Evolutionary conservation across 2,329 filamentous ascomycete species (phyloP), one percentile per base, ranked within the genome.

Genomic region (Scedosporium dehoogii): DNA sequence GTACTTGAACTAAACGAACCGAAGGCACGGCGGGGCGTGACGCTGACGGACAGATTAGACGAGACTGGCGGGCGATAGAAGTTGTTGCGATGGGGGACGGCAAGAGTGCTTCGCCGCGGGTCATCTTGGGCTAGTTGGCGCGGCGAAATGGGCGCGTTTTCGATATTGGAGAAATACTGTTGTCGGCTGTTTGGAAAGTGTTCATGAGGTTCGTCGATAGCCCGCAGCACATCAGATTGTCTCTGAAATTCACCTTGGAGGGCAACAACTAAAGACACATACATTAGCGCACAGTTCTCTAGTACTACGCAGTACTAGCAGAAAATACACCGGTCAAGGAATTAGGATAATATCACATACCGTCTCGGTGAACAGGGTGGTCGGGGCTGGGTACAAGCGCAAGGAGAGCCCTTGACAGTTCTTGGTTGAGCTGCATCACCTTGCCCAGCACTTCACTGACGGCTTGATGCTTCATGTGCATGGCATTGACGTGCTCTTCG

Each of bases 51-150:
- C 62, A 96, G 80, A 72, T 92, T 91, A n/a, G 91, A 87, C 46
- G 91, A 89, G 12, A 94, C 84, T 12, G 90, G 85, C 42, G 91
- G 88, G 29, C 91, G 86, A 72, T 93, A 89, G 68, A 88, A 85
- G 69, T 85, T 85, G 58, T 80, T 77, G 65, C 82, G 75, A 65
- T 82, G 79, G 60, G 83, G 81, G 59, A 86, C 82, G 62, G 84
- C 81, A 59, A 92, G 78, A 59, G 88, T 91, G 25, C 82, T 82
- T 58, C 90, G 83, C 66, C 92, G 87, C 62, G 86, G 84, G 64
- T 96, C 93, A 69, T 96, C 92, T 70, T 92, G 89, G 9, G 92
- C 85, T 66, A 92, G 77, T 74, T 96, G 92, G 65, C 92, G 86
- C 21, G 93, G 93, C 48, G 93, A 97, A 46, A 96, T 83, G 10